Evolutionary conservation across 1,284 basidiomycete species (phyloP), one percentile per base, ranked within the genome.

Genomic region (Kalmanozyma brasiliensis): DNA sequence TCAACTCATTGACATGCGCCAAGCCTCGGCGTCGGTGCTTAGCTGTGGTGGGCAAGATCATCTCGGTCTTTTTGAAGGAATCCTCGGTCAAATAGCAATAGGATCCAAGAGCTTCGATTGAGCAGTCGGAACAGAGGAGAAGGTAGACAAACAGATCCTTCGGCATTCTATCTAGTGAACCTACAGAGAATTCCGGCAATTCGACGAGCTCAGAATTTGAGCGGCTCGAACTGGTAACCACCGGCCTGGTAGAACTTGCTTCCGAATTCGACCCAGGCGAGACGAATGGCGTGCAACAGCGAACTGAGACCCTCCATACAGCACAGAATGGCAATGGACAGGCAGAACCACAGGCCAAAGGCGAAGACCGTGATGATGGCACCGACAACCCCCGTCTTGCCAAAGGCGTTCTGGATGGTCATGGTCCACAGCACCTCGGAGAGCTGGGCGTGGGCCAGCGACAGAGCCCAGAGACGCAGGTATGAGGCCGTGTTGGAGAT

Each of bases 401-500:
- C 77, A 57, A 82, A 80, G 43, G 70, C 78, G 42, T 76, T 79
- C 55, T 71, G 63, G 52, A 82, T 78, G 29, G 80, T 82, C 80
- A 82, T 82, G 47, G 69, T 79, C 80, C 80, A 82, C 38, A 81
- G 65, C 44, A 99, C 96, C 83, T 97, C 94, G 48, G 93, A 95
- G 22, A 99, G 86, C 84, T 98, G 96, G 13, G 96, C 94, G 84
- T 99, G 95, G 8, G 95, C 95, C 45, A 98, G 88, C 29, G 96
- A 98, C 9, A 99, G 87, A 20, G 96, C 96, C 95, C 95, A 99
- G 34, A 99, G 87, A 84, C 95, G 95, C 49, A 99, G 89, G 84
- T 99, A 99, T 20, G 94, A 98, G 8, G 95, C 96, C 2, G 96
- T 99, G 84, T 99, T 97, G 70, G 96, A 98, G 82, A 99, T 97